Base-by-base conservation (phyloP, 1,139 yeast genomes). In the Blastobotrys capitulatus region DNA sequence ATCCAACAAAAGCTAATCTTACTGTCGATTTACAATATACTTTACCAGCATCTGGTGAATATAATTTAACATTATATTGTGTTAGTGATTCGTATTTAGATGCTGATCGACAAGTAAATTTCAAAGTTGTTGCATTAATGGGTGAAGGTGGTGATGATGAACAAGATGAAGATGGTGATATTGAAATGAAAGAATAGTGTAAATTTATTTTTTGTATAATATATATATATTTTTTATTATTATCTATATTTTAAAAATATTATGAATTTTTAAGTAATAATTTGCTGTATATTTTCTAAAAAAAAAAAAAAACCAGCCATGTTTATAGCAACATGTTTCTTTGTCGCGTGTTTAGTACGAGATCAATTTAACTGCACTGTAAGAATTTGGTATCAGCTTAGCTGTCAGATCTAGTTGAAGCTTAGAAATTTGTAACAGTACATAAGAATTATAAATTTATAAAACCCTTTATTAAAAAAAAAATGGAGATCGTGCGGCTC, bases 31-130 rank as follows among this genome's bases (percentile, higher is more conserved):
- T 92, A 47, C 78, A 77, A 26, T 78, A 86, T 55, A 71, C 80
- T 0, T 64, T 86, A 18, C 83, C 89, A 0, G 73, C 68, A 2
- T 65, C 76, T 3, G 96, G 96, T 0, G 65, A 69, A 7, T 84
- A 82, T 51, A 65, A 74, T 12, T 67, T 89, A 38, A 78, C 82
- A 0, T 69, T 88, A 2, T 90, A 95, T 95, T 83, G 92, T 61
- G 78, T 90, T 67, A 86, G 97, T 67, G 97, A 90, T 62, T 83
- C 95, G 0, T 92, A 90, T 61, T 60, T 87, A 29, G 97, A 89
- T 63, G 95, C 89, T 2, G 98, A 92, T 63, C 87, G 86, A 63
- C 96, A 90, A 67, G 75, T 80, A 22, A 65, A 66, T 29, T 71
- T 86, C 48, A 76, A 73, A 22, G 64, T 82, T 9, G 71, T 73